Evolutionary conservation across 805 yeast species (phyloP), one percentile per base, ranked within the genome.

Genomic region (Ogataea saltuana): DNA sequence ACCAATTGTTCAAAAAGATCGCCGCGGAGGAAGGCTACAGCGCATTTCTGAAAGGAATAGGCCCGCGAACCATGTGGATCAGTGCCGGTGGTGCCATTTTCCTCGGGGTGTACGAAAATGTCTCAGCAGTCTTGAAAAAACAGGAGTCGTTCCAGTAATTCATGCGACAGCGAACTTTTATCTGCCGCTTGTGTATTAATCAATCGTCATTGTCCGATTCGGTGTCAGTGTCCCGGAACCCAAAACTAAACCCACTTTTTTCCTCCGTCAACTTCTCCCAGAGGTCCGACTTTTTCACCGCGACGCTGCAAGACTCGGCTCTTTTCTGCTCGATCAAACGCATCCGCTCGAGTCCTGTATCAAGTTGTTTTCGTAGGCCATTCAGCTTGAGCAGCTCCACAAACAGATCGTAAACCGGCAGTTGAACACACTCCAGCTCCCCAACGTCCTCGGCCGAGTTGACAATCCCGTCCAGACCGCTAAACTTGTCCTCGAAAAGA

Each of bases 81-180:
- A 83, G 95, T 67, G 93, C 95, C 4, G 99, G 99, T 16, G 99
- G 99, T 21, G 97, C 98, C 13, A 89, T 95, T 13, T 93, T 95
- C 69, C 70, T 93, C 44, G 99, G 99, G 4, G 87, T 88, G 42
- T 93, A 93, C 60, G 99, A 95, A 65, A 64, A 82, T 17, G 84
- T 80, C 9, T 73, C 71, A 36, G 38, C 58, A 2, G 18, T 50
- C n/a, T 33, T 56, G 22, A 33, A 21, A 34, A 17, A 17, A 4
- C 20, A 16, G 22, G 10, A 18, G 18, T 18, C 47, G 10, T 42
- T n/a, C 10, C 21, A 15, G 5, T 44, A 47, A 17, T 36, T n/a
- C n/a, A n/a, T n/a, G n/a, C n/a, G n/a, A n/a, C 49, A 13, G 12
- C 36, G 27, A 31, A 15, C 18, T 54, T 22, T 30, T 22, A 17